These are phyloP conservation scores for Scenedesmus sp. DNA, from an alignment of 163 green algal species.

Conservation along the genomic window DNA sequence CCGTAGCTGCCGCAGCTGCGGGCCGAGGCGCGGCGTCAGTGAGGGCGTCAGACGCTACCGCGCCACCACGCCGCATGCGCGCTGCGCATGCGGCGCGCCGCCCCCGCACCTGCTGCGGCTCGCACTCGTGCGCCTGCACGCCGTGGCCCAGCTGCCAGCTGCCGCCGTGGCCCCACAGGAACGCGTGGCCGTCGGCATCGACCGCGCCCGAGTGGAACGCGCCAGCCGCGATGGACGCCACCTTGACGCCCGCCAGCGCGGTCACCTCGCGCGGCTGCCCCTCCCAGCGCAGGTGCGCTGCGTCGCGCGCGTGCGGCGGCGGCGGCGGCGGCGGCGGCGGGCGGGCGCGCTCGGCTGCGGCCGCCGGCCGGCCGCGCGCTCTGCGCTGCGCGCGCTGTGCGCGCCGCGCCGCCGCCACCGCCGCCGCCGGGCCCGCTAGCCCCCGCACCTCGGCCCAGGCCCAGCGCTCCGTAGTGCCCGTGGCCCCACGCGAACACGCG, in stretches of 20 bases:
- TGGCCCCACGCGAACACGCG: slow-evolving; percentile 36
- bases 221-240: slow-evolving; percentile 33
- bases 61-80: not conserved
- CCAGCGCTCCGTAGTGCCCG: slow-evolving; percentile 35
- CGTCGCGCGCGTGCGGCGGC: not conserved
- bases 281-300: slow-evolving; percentile 9
- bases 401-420: too few relatives aligned
- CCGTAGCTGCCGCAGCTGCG: not conserved
- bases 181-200: slow-evolving; percentile 13
- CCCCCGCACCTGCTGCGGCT: slow-evolving; percentile 25
- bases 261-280: not conserved
- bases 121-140: slow-evolving; percentile 25
- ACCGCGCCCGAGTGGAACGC: slow-evolving; percentile 38
- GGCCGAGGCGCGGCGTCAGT: not conserved
- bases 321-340: not conserved
- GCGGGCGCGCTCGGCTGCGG: not conserved
- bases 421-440: too few relatives aligned
- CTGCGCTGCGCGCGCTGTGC: too few relatives aligned
- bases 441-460: slow-evolving; percentile 41
- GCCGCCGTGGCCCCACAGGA: slow-evolving; percentile 36
- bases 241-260: not conserved
- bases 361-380: not conserved
- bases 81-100: not conserved
- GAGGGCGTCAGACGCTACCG: not conserved
- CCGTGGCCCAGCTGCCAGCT: slow-evolving; percentile 33